Evolutionary conservation across 2,329 filamentous ascomycete genomes (phyloP).

Genomic region (Aspergillus sp.): DNA sequence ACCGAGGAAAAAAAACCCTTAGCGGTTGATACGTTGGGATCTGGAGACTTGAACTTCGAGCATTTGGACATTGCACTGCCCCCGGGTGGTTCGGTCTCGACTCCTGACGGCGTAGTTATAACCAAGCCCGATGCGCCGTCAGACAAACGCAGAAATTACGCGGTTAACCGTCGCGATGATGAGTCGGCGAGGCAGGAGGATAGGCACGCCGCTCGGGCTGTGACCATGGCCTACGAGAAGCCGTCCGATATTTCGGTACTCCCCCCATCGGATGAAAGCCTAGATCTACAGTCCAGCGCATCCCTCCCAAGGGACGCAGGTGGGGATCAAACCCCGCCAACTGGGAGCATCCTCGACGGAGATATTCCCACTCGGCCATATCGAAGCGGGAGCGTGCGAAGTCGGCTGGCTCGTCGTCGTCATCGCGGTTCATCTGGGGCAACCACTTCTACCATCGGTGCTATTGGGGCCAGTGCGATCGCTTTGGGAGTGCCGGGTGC

Average conservation of each 20-base stretch:
- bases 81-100: slow-evolving; percentile 34
- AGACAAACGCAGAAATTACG: slow-evolving; percentile 36
- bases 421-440: slow-evolving; percentile 81
- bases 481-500: slow-evolving; percentile 65
- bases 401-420: slow-evolving; percentile 62
- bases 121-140: slow-evolving; percentile 32
- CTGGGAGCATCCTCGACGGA: slow-evolving; percentile 63
- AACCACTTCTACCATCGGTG: slow-evolving; percentile 67
- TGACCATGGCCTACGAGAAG: slow-evolving; percentile 59
- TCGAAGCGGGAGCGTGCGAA: slow-evolving; percentile 67
- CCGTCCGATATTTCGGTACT: slow-evolving; percentile 40
- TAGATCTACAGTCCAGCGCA: slow-evolving; percentile 29
- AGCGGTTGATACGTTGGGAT: slow-evolving; percentile 84
- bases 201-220: slow-evolving; percentile 57
- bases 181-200: slow-evolving; percentile 59
- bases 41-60: slow-evolving; percentile 83
- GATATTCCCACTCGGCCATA: slow-evolving; percentile 56
- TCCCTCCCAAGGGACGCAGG: slow-evolving; percentile 33
- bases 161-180: slow-evolving; percentile 47
- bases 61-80: slow-evolving; percentile 70
- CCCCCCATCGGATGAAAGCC: slow-evolving; percentile 36
- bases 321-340: slow-evolving; percentile 65
- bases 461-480: slow-evolving; percentile 68
- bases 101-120: slow-evolving; percentile 38
- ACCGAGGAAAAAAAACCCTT: slow-evolving; percentile 61